Evolutionary conservation across 495 filamentous ascomycete species (phyloP), one percentile per base, ranked within the genome.

Genomic region (Aspergillus homomorphus): DNA sequence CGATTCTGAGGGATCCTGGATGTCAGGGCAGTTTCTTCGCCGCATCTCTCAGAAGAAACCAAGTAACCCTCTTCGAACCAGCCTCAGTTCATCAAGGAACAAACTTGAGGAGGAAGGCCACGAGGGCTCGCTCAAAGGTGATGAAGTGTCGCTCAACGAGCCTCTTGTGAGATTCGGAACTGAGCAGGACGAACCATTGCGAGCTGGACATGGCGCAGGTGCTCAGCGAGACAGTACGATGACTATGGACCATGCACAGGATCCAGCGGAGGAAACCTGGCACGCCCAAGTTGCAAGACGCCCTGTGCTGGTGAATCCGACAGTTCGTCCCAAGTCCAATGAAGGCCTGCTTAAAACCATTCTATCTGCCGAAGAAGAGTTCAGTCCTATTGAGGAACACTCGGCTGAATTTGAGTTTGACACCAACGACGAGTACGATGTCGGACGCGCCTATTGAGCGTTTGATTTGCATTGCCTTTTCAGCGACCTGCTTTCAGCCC

Each of bases 1-100:
- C 57, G 92, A 95, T 65, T 93, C 89, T 0, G 92, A 97, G 74
- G 92, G 84, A 1, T 96, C 91, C 0, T 97, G 92, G 92, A 87
- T 97, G 60, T 91, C 90, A 2, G 91, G 92, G 12, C 78, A 81
- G 55, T 82, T 82, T 55, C 71, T 82, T 58, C 77, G 81, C 45
- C 71, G 81, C 48, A 71, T 77, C 61, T 81, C 83, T 3, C 76
- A 82, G 38, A 63, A 50, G 21, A 74, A 74, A 26, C 67, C 72
- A 45, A 63, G 69, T 57, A 73, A 76, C 42, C 73, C 77, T 18
- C 64, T 75, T 41, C 77, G 77, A 45, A 69, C 76, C 15, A 86
- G 80, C 51, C 62, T 73, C 53, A 68, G 67, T 52, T 79, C 79
- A 14, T 69, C 83, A 26, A 72, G 67, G 44, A 49, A 64, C 43